Base-by-base conservation (phyloP, 768 basidiomycete genomes). In the Nevesoporus exiguus region DNA sequence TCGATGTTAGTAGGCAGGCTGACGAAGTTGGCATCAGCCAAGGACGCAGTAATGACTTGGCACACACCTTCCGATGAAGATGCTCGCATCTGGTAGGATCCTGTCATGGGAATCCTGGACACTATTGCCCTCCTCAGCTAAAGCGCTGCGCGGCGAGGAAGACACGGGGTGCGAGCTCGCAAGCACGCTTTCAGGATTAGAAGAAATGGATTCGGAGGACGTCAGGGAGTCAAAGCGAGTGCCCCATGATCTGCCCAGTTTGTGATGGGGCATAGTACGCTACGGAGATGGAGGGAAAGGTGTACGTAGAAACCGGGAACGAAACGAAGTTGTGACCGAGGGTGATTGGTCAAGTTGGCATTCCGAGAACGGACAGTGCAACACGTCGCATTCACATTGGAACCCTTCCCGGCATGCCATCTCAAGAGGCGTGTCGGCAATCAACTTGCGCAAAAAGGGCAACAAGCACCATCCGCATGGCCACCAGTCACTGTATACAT, bases 11-110 rank as follows among this genome's bases (percentile, higher is more conserved):
- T 74, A 11, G 90, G 90, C 56, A 92, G 76, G 66, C 90, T 92
- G 55, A 31, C 15, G 42, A 45, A 39, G 51, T 42, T 42, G 51
- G 48, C 8, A 41, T 62, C 33, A 62, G 62, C n/a, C 40, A 44
- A 40, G 36, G 11, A 46, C 7, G 36, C 19, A 19, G 33, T 19
- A 19, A 41, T 29, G 11, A 29, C 17, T 25, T 13, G n/a, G 27
- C 52, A 60, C 66, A 5, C 62, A 88, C 90, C 89, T 90, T 68
- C 91, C 90, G 55, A 92, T 85, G 68, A 93, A 93, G 61, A 93
- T 79, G 62, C 88, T 90, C 37, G 88, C 83, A 59, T 91, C 85
- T 66, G 90, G 86, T 51, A 81, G 78, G 65, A 80, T 74, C 62
- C 76, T 81, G 42, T 83, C 68, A 47, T 56, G 59, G 15, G 54